Conservation (phyloP, 208 protist genomes). For the Endotrypanum monterogeii region DNA sequence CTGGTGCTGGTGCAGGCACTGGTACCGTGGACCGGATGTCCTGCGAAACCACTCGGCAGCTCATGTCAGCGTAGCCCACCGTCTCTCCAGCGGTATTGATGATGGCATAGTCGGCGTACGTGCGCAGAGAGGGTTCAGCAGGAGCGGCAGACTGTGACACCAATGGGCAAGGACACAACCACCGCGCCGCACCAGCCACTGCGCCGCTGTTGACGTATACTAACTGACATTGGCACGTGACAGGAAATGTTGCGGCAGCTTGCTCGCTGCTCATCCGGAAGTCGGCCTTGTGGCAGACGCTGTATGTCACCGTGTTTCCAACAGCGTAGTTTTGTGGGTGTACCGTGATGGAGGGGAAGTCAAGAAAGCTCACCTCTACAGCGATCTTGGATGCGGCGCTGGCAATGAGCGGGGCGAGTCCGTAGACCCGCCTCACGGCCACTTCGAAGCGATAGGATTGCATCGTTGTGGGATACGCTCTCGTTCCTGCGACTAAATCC, state of each 20-base stretch:
- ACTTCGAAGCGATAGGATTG: constrained; percentile 70
- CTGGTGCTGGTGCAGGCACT: background rate
- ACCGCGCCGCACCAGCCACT: background rate
- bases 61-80: constrained; percentile 84
- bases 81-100: constrained; percentile 34
- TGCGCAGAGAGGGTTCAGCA: constrained; percentile 5
- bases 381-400: constrained; percentile 9
- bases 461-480: background rate
- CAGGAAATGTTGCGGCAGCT: constrained; percentile 37
- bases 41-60: constrained; percentile 53
- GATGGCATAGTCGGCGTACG: constrained; percentile 59
- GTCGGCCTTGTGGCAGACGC: constrained; percentile 81
- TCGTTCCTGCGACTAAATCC: background rate
- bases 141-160: background rate
- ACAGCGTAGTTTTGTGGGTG: constrained; percentile 38
- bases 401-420: constrained; percentile 31
- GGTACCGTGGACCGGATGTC: background rate
- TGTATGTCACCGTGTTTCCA: constrained; percentile 53
- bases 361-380: constrained; percentile 62
- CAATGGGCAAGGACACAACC: constrained; percentile 22
- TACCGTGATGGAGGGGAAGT: constrained; percentile 72
- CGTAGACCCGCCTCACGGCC: constrained; percentile 66
- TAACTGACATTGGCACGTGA: constrained; percentile 58
- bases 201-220: constrained; percentile 8
- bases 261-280: constrained; percentile 59